A percentile compares a stretch with the other conserved stretches of the same genome.
phyloP scores from a whole-genome alignment of 2,329 filamentous ascomycete species.

The Fusarium stilboides region DNA sequence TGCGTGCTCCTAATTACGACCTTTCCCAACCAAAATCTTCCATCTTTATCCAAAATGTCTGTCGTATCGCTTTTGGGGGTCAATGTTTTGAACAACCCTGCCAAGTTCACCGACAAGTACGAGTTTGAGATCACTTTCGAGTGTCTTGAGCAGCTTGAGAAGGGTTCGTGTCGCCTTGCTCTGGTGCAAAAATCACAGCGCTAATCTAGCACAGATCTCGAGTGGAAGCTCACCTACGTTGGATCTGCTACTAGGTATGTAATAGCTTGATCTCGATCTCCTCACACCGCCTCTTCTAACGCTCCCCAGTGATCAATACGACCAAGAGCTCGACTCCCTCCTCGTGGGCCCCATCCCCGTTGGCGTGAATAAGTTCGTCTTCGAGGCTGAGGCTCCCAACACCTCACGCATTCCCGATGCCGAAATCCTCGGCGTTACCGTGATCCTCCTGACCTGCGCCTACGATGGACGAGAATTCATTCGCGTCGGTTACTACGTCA shows the following conservation, averaged over 20 bases:
- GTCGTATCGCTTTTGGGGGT: constrained; percentile 96
- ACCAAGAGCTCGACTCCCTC: constrained; percentile 97
- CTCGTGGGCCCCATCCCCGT: constrained; percentile 98
- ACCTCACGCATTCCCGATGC: constrained; percentile 91
- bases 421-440: constrained; percentile 96
- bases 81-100: constrained; percentile 96
- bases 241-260: constrained; percentile 96
- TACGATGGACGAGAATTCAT: constrained; percentile 98
- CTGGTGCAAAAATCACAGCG: constrained; percentile 6
- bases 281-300: constrained; percentile 44
- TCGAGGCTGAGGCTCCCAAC: constrained; percentile 94
- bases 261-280: constrained; percentile 22
- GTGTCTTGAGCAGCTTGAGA: constrained; percentile 93
- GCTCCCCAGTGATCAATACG: constrained; percentile 84
- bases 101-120: constrained; percentile 92
- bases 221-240: constrained; percentile 99
- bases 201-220: constrained; percentile 77
- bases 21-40: neutral
- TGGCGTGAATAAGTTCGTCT: constrained; percentile 98
- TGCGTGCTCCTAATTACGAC: constrained; percentile 14
- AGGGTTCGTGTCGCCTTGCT: constrained; percentile 71
- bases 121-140: constrained; percentile 99
- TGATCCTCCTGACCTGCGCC: constrained; percentile 94
- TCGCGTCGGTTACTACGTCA: constrained; percentile 98
- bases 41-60: constrained; percentile 75